Percentiles rank a stretch among this genome's conserved stretches.
phyloP scores from a whole-genome alignment of 805 yeast species.

The Starmerella khaoyaiensis region DNA sequence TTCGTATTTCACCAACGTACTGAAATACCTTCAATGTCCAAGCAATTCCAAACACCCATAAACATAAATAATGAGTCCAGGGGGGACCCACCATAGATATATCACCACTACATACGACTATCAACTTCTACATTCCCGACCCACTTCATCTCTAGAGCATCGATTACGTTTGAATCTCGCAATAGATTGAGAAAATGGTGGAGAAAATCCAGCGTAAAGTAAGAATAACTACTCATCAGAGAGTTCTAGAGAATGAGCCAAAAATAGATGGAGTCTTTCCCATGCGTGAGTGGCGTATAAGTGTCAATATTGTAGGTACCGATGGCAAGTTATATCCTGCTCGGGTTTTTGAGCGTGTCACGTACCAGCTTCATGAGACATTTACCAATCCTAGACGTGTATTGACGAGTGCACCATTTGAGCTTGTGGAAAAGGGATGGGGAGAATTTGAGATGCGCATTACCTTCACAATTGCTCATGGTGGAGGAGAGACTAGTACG shows the following conservation, averaged over 20 bases:
- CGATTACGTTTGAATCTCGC: neutral
- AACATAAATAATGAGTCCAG: constrained; percentile 41
- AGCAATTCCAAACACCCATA: constrained; percentile 44
- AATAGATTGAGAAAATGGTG: constrained; percentile 13
- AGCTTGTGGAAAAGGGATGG: constrained; percentile 91
- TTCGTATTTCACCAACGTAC: constrained; percentile 47
- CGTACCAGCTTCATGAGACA: constrained; percentile 89
- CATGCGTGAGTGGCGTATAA: constrained; percentile 85
- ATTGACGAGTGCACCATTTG: constrained; percentile 71
- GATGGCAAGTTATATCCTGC: constrained; percentile 80
- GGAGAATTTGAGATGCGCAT: constrained; percentile 91
- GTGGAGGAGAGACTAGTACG: constrained; percentile 75
- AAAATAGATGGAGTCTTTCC: constrained; percentile 86
- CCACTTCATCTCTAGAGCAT: neutral
- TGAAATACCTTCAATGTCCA: constrained; percentile 32
- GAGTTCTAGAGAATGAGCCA: constrained; percentile 64
- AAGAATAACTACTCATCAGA: constrained; percentile 77
- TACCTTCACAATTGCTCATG: constrained; percentile 62
- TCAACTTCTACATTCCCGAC: neutral
- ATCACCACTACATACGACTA: no score
- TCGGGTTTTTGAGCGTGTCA: constrained; percentile 75
- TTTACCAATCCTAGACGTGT: constrained; percentile 79
- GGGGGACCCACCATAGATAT: no score
- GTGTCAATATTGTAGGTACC: constrained; percentile 59
- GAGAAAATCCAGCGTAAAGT: constrained; percentile 64